Evolutionary conservation across 495 filamentous ascomycete genomes (phyloP), one percentile per base, ranked within the genome.

Genomic region (Penicillium nucicola): DNA sequence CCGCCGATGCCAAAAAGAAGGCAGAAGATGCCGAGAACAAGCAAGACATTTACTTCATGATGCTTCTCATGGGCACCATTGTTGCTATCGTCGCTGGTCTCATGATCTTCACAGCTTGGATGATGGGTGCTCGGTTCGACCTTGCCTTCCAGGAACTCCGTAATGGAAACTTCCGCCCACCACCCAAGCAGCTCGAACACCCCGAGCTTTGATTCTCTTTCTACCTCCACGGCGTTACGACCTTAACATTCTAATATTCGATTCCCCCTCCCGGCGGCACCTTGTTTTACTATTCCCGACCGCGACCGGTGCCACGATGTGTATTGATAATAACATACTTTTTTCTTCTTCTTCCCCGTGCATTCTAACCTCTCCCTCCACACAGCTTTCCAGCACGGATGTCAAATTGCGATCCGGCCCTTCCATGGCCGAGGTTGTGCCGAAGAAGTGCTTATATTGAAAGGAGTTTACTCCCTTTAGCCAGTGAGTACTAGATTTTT

Each of bases 361-460:
- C 23, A 33, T 36, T 33, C 31, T 43, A n/a, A 28, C 6, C 12
- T 8, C 36, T 8, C 19, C 17, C n/a, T n/a, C 13, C 1, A 19
- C 33, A 18, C 25, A 20, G 15, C 36, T 31, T 31, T 10, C 55
- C 67, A 92, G 91, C 90, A 95, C 89, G 85, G 88, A 95, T 96
- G 91, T 95, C 91, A 96, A 95, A 95, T 95, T 96, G 83, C 91
- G 90, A 89, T 86, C 77, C 82, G 78, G 85, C 77, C 77, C 60
- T 73, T 78, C 75, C 69, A 87, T 96, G 88, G 81, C 88, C 90
- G 83, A 72, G 76, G 84, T 89, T 92, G 91, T 89, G 91, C 91
- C 91, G 88, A 92, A 85, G 82, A 84, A 77, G 83, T 86, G 83
- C 83, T 84, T 66, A 86, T 67, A 86, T 78, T 38, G 57, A 75